These are phyloP conservation scores for Thalassiosira profunda DNA, from an alignment of 108 stramenopile genomes.

Conservation along the genomic window DNA sequence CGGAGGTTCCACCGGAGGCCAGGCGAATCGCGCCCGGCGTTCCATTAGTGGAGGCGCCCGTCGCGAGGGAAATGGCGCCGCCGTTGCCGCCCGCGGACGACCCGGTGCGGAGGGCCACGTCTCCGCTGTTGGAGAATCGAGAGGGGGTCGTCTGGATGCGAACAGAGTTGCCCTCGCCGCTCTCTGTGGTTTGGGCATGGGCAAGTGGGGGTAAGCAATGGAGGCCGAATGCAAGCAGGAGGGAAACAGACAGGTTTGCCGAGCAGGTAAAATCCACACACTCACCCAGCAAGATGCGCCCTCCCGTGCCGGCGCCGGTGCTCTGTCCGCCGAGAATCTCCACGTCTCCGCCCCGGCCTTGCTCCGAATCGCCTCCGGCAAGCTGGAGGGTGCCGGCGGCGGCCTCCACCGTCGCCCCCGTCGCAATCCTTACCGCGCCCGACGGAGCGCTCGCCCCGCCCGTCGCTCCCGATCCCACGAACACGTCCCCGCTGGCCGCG, in stretches of 20 bases:
- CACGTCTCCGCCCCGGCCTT: conserved; percentile 17
- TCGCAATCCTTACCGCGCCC: conserved; percentile 10
- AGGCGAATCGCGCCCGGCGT: conserved; percentile 15
- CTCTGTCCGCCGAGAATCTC: conserved; percentile 19
- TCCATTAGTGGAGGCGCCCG: conserved; percentile 20
- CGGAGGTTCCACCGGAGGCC: conserved; percentile 19
- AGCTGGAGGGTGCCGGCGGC: conserved; percentile 15
- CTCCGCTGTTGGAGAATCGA: conserved; percentile 8
- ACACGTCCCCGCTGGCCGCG: conserved; percentile 4
- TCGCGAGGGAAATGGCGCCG: conserved; percentile 6
- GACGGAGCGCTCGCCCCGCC: background rate
- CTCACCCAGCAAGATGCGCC: conserved; percentile 21
- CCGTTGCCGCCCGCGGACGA: conserved; percentile 6
- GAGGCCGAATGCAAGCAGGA: no score
- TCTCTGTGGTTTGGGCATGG: conserved; percentile 1
- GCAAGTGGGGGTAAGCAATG: no score
- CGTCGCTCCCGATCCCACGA: conserved; percentile 9
- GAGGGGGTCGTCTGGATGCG: conserved; percentile 22
- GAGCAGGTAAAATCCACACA: no score
- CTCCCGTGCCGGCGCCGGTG: conserved; percentile 16
- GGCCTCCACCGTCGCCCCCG: conserved; percentile 14
- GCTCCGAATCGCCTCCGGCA: conserved; percentile 8
- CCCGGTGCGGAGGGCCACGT: conserved; percentile 9
- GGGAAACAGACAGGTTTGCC: no score
- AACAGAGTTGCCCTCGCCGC: conserved; percentile 17